Evolutionary conservation across 108 stramenopile genomes (phyloP).

Genomic region (Conticribra guillardii): DNA sequence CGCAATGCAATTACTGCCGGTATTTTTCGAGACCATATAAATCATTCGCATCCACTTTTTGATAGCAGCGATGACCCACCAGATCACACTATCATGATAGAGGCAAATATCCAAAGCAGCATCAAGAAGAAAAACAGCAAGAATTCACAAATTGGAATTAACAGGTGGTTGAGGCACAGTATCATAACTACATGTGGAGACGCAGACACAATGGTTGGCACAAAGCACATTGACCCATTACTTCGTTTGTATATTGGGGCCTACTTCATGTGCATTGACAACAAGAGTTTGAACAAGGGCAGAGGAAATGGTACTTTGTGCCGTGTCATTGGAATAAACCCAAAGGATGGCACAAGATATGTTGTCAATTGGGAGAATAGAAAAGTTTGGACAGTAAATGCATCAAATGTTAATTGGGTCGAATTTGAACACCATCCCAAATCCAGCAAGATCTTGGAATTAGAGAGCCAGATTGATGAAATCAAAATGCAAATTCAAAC

Average conservation of each 20-base stretch:
- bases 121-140: not conserved
- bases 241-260: not conserved
- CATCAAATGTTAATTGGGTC: conserved; percentile 28
- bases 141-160: no score
- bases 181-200: not conserved
- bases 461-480: not conserved
- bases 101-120: conserved; percentile 15
- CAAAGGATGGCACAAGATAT: conserved; percentile 10
- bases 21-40: conserved; percentile 15
- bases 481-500: not conserved
- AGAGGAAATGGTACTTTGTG: conserved; percentile 33
- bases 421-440: conserved; percentile 5
- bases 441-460: not conserved
- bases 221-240: not conserved
- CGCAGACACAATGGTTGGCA: not conserved
- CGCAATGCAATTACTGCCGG: conserved; percentile 20
- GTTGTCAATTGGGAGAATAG: conserved; percentile 8
- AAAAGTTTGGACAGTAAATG: conserved; percentile 26
- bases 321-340: conserved; percentile 16
- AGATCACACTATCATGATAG: conserved; percentile 30
- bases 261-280: not conserved
- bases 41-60: conserved; percentile 10
- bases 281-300: conserved; percentile 4
- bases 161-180: not conserved
- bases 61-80: conserved; percentile 5